Percentiles rank a stretch among this genome's conserved stretches.
Evolutionary conservation across 345 rosid species (phyloP).

Genomic region (Syzygium aromaticum): DNA sequence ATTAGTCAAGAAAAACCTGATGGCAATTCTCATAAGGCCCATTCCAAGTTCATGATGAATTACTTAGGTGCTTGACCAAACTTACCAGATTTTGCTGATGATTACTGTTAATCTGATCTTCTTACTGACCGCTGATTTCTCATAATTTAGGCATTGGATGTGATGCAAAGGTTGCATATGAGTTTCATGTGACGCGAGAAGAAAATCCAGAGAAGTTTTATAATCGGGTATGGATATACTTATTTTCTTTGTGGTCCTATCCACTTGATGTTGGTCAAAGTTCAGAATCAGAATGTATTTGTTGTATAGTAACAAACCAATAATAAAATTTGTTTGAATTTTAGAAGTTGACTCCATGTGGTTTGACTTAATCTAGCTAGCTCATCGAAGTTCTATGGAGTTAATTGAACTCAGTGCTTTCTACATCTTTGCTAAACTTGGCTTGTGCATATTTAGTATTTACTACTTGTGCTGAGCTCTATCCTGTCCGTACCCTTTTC

Average conservation of each 20-base stretch:
- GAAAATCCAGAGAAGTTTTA: constrained; percentile 80
- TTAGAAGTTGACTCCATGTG: not conserved
- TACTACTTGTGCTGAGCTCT: not conserved
- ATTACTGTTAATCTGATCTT: not conserved
- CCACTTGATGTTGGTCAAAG: not conserved
- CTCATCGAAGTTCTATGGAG: not conserved
- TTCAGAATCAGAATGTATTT: not conserved
- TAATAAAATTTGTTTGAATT: not conserved
- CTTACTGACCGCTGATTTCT: not conserved
- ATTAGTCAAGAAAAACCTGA: constrained; percentile 38
- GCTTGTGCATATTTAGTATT: not conserved
- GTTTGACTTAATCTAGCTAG: not conserved
- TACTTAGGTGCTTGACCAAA: constrained; percentile 44
- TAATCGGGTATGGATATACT: constrained; percentile 45
- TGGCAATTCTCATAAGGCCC: constrained; percentile 17
- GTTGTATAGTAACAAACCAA: not conserved
- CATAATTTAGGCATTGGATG: constrained; percentile 64
- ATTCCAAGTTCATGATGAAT: constrained; percentile 74
- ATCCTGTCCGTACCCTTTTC: not conserved
- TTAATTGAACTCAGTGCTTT: not conserved
- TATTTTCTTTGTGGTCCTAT: not conserved
- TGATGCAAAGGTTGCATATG: constrained; percentile 87
- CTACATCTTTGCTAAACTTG: not conserved
- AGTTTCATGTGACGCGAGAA: constrained; percentile 66
- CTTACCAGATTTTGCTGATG: not conserved